These are phyloP conservation scores for Penicillium maclennaniae DNA, from an alignment of 495 filamentous ascomycete species.

Conservation along the genomic window DNA sequence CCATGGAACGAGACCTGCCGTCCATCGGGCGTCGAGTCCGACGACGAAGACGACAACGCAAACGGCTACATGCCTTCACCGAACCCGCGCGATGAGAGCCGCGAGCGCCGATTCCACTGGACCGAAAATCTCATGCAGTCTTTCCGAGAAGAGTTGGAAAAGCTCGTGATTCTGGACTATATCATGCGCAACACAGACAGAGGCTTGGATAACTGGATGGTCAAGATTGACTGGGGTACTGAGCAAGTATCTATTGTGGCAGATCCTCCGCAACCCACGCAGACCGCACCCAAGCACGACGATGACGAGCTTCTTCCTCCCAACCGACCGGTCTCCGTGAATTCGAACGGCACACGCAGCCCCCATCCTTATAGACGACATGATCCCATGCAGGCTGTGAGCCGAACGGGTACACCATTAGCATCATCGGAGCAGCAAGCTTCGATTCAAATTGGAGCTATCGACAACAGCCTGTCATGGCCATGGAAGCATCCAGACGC, in stretches of 20 bases:
- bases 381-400: conserved; percentile 77
- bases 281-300: conserved; percentile 36
- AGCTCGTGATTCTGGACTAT: conserved; percentile 95
- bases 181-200: conserved; percentile 99
- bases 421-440: conserved; percentile 44
- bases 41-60: conserved; percentile 73
- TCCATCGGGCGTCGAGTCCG: conserved; percentile 60
- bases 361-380: conserved; percentile 71
- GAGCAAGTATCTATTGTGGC: conserved; percentile 81
- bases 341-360: conserved; percentile 39
- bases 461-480: conserved; percentile 97
- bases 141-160: conserved; percentile 93
- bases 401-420: conserved; percentile 55
- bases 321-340: conserved; percentile 53
- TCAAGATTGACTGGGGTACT: conserved; percentile 82
- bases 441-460: conserved; percentile 80
- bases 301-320: conserved; percentile 53
- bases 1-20: conserved; percentile 85
- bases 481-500: conserved; percentile 99
- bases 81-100: conserved; percentile 44
- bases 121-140: conserved; percentile 83
- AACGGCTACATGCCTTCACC: conserved; percentile 42
- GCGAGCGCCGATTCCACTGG: conserved; percentile 68
- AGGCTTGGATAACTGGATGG: conserved; percentile 99
- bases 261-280: conserved; percentile 69